Conservation (phyloP, 805 yeast species). For the Priceomyces haplophilus region DNA sequence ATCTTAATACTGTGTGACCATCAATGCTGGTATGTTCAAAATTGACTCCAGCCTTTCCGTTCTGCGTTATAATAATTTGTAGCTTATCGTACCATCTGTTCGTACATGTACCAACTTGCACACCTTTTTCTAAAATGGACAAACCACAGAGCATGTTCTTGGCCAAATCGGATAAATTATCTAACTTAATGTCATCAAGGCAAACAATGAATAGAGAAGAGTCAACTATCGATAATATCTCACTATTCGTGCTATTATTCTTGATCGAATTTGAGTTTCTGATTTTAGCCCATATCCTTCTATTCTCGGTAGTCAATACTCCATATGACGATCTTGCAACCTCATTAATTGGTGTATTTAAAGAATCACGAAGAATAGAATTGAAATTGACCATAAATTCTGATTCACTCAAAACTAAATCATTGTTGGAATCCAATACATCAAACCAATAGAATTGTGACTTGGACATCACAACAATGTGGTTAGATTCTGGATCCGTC, state of each 20-base stretch:
- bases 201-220: conserved; percentile 80
- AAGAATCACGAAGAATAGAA: conserved; percentile 73
- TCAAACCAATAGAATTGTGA: conserved; percentile 96
- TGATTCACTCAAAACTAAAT: conserved; percentile 68
- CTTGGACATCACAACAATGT: conserved; percentile 75
- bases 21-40: conserved; percentile 95
- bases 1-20: conserved; percentile 88
- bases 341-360: conserved; percentile 49
- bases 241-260: conserved; percentile 55
- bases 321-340: conserved; percentile 80
- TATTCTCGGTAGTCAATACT: conserved; percentile 83
- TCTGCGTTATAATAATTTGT: conserved; percentile 80
- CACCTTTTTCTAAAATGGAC: conserved; percentile 73
- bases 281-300: conserved; percentile 81
- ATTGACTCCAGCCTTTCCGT: conserved; percentile 90
- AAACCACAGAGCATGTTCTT: conserved; percentile 88
- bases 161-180: conserved; percentile 61
- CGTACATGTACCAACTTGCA: conserved; percentile 91
- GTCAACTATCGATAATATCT: conserved; percentile 73
- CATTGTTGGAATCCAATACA: conserved; percentile 71
- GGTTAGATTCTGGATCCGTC: conserved; percentile 70
- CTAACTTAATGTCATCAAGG: conserved; percentile 71
- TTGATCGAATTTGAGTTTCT: conserved; percentile 46
- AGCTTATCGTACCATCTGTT: conserved; percentile 94
- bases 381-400: conserved; percentile 74